Evolutionary conservation across 2,329 filamentous ascomycete genomes (phyloP), one percentile per base, ranked within the genome.

Genomic region (Dactylella cylindrospora): DNA sequence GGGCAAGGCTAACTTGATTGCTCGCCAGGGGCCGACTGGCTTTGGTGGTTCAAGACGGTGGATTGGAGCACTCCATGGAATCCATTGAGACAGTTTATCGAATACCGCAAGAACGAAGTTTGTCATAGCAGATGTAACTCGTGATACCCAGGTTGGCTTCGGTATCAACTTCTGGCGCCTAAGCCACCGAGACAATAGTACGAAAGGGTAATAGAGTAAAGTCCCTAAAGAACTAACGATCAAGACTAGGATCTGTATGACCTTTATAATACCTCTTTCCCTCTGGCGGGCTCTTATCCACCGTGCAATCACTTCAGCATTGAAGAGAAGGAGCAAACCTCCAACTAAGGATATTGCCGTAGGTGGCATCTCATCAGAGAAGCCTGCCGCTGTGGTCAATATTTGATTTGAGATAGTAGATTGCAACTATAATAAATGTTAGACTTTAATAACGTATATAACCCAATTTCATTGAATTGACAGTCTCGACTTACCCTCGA

Each of bases 321-420:
- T 38, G 29, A 25, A 31, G 3, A 59, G 8, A 9, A 59, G 12
- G 12, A 39, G 1, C 2, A 29, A 8, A 5, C 53, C 53, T 5
- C 10, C 46, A 20, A 43, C 12, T 4, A 49, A 28, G n/a, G 43
- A 35, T 19, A 44, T 2, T 20, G 41, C 36, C 7, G 31, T n/a
- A 9, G 53, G 53, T 20, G 53, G 53, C 10, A 59, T 19, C 6
- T 44, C 23, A 25, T 50, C 53, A 8, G 32, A 36, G 22, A 43
- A 59, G 5, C 12, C 15, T 3, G 33, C 15, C 13, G 17, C 9
- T 3, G 10, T 44, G 10, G 10, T 32, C 9, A 59, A 38, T 3
- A 50, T 17, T 13, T 15, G 33, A 19, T 44, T 59, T 10, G 53
- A 20, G 20, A 43, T 17, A 3, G 36, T 59, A 15, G 51, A 39